Evolutionary conservation across 805 yeast genomes (phyloP).

Genomic region (Wickerhamomyces chambardii): DNA sequence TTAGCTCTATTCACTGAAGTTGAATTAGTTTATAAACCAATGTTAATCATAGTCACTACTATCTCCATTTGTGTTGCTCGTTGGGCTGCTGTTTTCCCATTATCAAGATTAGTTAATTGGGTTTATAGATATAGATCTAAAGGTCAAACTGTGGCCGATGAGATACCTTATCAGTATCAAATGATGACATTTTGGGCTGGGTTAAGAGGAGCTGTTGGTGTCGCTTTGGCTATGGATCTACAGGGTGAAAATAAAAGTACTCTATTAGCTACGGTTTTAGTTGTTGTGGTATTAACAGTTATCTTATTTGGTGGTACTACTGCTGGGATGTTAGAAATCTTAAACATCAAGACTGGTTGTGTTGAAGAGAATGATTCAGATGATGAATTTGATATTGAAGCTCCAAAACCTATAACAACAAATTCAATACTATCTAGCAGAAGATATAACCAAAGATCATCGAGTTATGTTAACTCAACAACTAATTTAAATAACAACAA

Average conservation of each 20-base stretch:
- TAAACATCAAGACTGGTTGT: conserved; percentile 89
- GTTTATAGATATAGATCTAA: conserved; percentile 53
- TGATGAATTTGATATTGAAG: conserved; percentile 93
- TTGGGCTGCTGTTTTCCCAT: conserved; percentile 96
- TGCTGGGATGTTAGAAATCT: conserved; percentile 93
- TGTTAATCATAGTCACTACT: conserved; percentile 84
- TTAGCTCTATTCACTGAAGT: conserved; percentile 93
- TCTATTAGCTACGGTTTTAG: conserved; percentile 87
- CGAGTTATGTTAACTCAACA: not conserved
- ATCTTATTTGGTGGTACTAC: conserved; percentile 97
- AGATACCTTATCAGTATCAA: conserved; percentile 91
- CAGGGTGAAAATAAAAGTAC: conserved; percentile 91
- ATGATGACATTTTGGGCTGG: conserved; percentile 99
- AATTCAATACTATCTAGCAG: conserved; percentile 10
- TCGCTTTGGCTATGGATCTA: conserved; percentile 94
- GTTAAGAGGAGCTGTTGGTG: conserved; percentile 97
- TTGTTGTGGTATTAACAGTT: conserved; percentile 93
- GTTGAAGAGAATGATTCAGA: conserved; percentile 77
- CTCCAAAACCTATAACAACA: conserved; percentile 27
- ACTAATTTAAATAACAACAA: not conserved
- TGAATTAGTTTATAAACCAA: conserved; percentile 88
- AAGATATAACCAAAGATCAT: conserved; percentile 4
- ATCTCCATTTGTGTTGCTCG: conserved; percentile 89
- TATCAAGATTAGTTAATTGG: conserved; percentile 79
- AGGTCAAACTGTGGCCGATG: conserved; percentile 55